Percentiles rank a stretch among this genome's conserved stretches.
These are phyloP conservation scores for Pholiota adiposa DNA, from an alignment of 1,284 basidiomycete species.

Conservation along the genomic window DNA sequence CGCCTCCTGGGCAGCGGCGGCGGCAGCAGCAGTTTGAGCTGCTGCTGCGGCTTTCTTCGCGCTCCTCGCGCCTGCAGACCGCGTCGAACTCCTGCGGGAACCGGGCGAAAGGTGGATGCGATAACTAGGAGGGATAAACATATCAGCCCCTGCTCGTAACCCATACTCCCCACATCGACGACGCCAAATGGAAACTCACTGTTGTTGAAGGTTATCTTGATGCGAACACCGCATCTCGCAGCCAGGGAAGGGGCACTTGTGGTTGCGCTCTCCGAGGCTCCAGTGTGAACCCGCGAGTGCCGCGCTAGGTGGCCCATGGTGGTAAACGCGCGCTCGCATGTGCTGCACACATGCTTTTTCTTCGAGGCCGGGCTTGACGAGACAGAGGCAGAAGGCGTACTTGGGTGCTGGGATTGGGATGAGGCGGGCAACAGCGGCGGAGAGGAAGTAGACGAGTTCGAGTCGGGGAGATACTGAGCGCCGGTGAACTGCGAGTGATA, in stretches of 20 bases:
- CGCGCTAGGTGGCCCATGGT: slow-evolving; percentile 85
- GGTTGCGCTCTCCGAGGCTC: slow-evolving; percentile 79
- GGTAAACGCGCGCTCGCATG: slow-evolving; percentile 76
- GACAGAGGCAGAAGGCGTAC: slow-evolving; percentile 17
- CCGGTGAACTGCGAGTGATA: slow-evolving; percentile 31
- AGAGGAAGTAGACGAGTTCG: slow-evolving; percentile 26
- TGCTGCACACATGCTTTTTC: slow-evolving; percentile 67
- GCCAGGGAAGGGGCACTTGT: slow-evolving; percentile 82
- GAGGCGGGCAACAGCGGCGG: slow-evolving; percentile 32
- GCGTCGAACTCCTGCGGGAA: slow-evolving; percentile 64
- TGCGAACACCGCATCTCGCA: slow-evolving; percentile 81
- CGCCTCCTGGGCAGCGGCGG: slow-evolving; percentile 20
- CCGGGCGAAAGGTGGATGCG: slow-evolving; percentile 76
- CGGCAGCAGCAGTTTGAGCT: slow-evolving; percentile 15
- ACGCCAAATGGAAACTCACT: slow-evolving; percentile 57
- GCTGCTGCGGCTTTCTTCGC: slow-evolving; percentile 24
- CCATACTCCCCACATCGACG: not conserved
- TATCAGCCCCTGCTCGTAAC: not conserved
- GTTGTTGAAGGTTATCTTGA: slow-evolving; percentile 83
- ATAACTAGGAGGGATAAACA: slow-evolving; percentile 47
- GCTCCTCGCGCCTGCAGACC: slow-evolving; percentile 52
- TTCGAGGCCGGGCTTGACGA: slow-evolving; percentile 33
- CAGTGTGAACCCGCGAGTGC: slow-evolving; percentile 83
- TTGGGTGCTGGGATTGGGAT: slow-evolving; percentile 11
- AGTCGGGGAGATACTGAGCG: slow-evolving; percentile 30